Base-by-base conservation (phyloP, 2,329 filamentous ascomycete genomes). In the Venturiaceae sp. region DNA sequence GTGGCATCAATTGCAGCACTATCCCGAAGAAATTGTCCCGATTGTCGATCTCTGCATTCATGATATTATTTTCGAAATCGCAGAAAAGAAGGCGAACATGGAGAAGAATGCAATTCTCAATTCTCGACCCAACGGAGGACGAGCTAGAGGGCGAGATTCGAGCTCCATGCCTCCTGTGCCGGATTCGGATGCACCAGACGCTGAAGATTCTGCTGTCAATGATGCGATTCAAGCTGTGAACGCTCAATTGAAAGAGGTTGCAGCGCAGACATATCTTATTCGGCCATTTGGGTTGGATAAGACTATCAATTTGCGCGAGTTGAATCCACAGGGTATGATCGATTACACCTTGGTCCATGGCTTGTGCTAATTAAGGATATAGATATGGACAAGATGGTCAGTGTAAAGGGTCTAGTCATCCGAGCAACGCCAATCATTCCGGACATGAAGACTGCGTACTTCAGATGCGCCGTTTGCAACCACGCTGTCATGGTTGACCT, bases 401-500 rank as follows among this genome's bases (percentile, higher is more conserved):
- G 87, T 64, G 86, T 99, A 73, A 99, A 97, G 74, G 94, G 94
- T 50, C 80, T 99, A 16, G 94, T 99, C 61, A 99, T 99, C 67
- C 86, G 94, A 62, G 88, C 94, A 3, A 97, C 94, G 0, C 91
- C 94, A 0, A 89, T 99, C 63, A 97, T 99, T 63, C 94, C 94
- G 0, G 94, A 99, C 67, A 99, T 99, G 95, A 96, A 95, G 75
- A 90, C 96, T 78, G 94, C 94, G 0, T 96, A 96, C 75, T 99
- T 99, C 83, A 88, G 90, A 63, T 99, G 94, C 75, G 89, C 90
- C 60, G 84, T 92, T 28, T 99, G 94, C 74, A 90, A 91, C 67
- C 90, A 96, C 73, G 92, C 89, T 3, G 84, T 95, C 61, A 89
- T 88, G 62, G 90, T 96, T 58, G 88, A 91, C 59, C 87, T 99